Evolutionary conservation across 805 yeast genomes (phyloP).

Genomic region (Huiozyma sinensis): DNA sequence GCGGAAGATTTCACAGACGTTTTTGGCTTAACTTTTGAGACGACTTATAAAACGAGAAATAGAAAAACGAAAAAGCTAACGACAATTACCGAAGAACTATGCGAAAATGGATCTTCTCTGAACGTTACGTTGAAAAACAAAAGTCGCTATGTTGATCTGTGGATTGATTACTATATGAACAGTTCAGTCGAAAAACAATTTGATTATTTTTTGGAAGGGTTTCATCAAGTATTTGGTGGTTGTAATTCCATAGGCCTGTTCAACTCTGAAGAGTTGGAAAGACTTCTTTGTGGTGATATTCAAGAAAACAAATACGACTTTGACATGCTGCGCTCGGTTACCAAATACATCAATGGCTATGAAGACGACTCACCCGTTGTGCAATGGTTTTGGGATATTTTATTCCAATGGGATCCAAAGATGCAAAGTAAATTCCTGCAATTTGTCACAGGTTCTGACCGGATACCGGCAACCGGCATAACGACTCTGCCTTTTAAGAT

Average conservation of each 20-base stretch:
- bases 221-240: constrained; percentile 65
- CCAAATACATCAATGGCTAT: constrained; percentile 63
- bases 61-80: not conserved
- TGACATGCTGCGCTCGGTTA: constrained; percentile 53
- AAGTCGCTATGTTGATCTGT: constrained; percentile 47
- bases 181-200: constrained; percentile 44
- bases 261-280: constrained; percentile 70
- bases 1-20: constrained; percentile 36
- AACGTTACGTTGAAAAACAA: constrained; percentile 52
- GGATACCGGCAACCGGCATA: constrained; percentile 89
- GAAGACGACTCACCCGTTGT: constrained; percentile 33
- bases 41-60: constrained; percentile 14
- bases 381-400: constrained; percentile 80
- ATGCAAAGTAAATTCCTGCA: constrained; percentile 53
- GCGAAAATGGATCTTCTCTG: constrained; percentile 45
- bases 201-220: constrained; percentile 56
- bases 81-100: constrained; percentile 35
- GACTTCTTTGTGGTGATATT: constrained; percentile 66
- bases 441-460: constrained; percentile 84
- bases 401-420: constrained; percentile 30
- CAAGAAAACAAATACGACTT: constrained; percentile 46
- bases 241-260: constrained; percentile 65
- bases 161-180: constrained; percentile 51
- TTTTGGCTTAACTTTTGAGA: constrained; percentile 53
- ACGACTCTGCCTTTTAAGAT: constrained; percentile 64